These are phyloP conservation scores for Ocimum tenuiflorum DNA, from an alignment of 257 asterid genomes.

Conservation along the genomic window DNA sequence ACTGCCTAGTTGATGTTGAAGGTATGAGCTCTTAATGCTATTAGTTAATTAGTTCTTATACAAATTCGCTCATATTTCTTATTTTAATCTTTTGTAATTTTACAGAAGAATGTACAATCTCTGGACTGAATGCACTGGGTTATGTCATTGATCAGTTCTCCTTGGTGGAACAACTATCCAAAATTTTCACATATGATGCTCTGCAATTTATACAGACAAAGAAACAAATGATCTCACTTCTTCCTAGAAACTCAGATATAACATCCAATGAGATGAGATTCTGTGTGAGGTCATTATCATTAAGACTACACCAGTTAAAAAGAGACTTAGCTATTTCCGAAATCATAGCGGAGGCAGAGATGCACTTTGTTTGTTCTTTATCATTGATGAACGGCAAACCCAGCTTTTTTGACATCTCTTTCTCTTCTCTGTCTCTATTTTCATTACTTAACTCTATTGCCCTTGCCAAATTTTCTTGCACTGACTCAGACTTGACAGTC, in stretches of 20 bases:
- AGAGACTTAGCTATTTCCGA: constrained; percentile 49
- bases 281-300: constrained; percentile 50
- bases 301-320: constrained; percentile 43
- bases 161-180: constrained; percentile 43
- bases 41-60: constrained; percentile 2
- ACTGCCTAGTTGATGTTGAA: constrained; percentile 53
- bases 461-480: constrained; percentile 58
- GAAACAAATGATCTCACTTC: constrained; percentile 31
- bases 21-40: constrained; percentile 37
- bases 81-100: constrained; percentile 17
- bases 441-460: constrained; percentile 62
- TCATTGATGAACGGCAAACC: constrained; percentile 43
- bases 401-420: constrained; percentile 39
- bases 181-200: constrained; percentile 44
- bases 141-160: constrained; percentile 63
- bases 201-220: constrained; percentile 44
- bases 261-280: constrained; percentile 43
- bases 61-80: neutral
- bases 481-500: constrained; percentile 45
- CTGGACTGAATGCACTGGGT: constrained; percentile 54
- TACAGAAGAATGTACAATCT: constrained; percentile 50
- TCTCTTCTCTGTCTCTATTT: constrained; percentile 55
- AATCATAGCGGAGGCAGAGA: constrained; percentile 58
- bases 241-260: constrained; percentile 32
- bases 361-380: constrained; percentile 51